Evolutionary conservation across 257 asterid species (phyloP).

Genomic region (Schizonepeta tenuifolia): DNA sequence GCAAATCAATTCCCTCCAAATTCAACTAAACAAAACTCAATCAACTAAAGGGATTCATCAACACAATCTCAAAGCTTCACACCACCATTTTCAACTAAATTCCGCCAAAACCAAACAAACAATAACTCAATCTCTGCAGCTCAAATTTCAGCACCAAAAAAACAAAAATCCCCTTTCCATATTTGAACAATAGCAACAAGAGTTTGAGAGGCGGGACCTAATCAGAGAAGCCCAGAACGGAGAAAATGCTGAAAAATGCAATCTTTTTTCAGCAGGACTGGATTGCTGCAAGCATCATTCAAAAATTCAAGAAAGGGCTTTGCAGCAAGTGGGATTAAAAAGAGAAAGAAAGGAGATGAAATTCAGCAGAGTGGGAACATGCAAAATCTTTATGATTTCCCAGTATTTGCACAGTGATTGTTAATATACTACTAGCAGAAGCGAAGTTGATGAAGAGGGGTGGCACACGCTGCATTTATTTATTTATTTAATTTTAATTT

Average conservation of each 20-base stretch:
- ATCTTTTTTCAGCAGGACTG: slow-evolving; percentile 34
- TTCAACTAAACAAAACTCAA: slow-evolving; percentile 23
- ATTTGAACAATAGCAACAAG: slow-evolving; percentile 1
- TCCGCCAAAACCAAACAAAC: slow-evolving; percentile 31
- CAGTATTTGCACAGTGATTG: slow-evolving; percentile 14
- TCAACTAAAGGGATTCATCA: slow-evolving; percentile 29
- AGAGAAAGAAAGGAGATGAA: background rate
- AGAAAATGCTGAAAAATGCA: slow-evolving; percentile 25
- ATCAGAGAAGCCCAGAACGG: slow-evolving; percentile 34
- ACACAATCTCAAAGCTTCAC: slow-evolving; percentile 8
- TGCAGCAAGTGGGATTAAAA: background rate
- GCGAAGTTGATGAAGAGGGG: slow-evolving; percentile 42
- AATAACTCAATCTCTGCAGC: background rate
- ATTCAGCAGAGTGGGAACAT: slow-evolving; percentile 20
- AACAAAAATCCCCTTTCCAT: background rate
- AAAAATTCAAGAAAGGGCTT: slow-evolving; percentile 27
- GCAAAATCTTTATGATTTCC: slow-evolving; percentile 40
- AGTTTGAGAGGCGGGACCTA: slow-evolving; percentile 33
- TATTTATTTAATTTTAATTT: background rate
- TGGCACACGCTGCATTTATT: slow-evolving; percentile 21
- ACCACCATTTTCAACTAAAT: slow-evolving; percentile 32
- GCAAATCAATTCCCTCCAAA: slow-evolving; percentile 22
- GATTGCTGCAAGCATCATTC: slow-evolving; percentile 33
- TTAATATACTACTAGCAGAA: slow-evolving; percentile 21
- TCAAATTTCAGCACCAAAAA: slow-evolving; percentile 14